Base-by-base conservation (phyloP, 2,329 filamentous ascomycete genomes). In the Pyrenochaeta sp. region DNA sequence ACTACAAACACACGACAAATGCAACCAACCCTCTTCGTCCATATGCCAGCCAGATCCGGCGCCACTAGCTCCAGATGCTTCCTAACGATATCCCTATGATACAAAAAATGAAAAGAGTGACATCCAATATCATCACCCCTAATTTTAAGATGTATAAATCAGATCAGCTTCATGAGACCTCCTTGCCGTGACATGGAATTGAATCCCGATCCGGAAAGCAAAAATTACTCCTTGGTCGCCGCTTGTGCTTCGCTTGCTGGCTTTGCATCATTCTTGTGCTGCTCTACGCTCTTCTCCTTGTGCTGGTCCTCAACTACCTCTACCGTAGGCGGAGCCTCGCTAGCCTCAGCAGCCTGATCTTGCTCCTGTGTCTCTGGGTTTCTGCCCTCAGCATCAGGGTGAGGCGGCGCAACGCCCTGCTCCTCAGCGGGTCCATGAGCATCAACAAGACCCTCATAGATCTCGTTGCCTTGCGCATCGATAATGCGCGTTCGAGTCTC, bases 401-500 rank as follows among this genome's bases (percentile, higher is more conserved):
- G 85, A 59, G 82, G 81, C 45, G 83, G 85, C 50, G 81, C 84
- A 59, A 78, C 79, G 24, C 74, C 75, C 22, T 65, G 58, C 32
- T 67, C 69, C 44, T 74, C 72, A 2, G 66, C 68, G 5, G 59
- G 68, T n/a, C 68, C 74, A 39, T 72, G 71, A 12, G 72, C 69
- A 15, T 76, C 76, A 6, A 78, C 75, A 24, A 81, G 67, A 22
- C 75, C 79, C 54, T 82, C 79, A 52, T 78, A 75, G n/a, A 97
- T 79, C 73, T 96, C 91, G 65, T 93, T 92, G 58, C 93, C 95
- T 43, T 88, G 77, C 51, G 86, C 86, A 77, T 97, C 92, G 40
- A 97, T 84, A 54, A 98, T 79, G 56, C 92, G 89, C 8, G 93
- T 97, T 64, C 91, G 87, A n/a, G 94, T 97, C 83, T 98, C 94